Evolutionary conservation across 139 green algal genomes (phyloP), one percentile per base, ranked within the genome.

Genomic region (Chlamydomonas asymmetrica): DNA sequence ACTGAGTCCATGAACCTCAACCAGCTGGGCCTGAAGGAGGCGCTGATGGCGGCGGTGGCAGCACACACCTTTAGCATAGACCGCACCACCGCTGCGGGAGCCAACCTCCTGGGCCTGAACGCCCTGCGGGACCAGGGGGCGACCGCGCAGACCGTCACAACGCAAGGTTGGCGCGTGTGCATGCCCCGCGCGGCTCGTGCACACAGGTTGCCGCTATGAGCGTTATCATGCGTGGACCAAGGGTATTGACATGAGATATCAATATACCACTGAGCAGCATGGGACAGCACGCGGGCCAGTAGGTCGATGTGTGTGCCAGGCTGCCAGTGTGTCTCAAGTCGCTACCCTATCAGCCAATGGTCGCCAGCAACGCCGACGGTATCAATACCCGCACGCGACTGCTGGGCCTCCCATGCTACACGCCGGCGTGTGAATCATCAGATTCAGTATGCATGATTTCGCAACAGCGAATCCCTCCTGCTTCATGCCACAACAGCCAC

Each of bases 1-100:
- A 43, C 49, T 5, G 78, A 68, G 2, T 49, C 45, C 34, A 63
- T 79, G 62, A 83, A 79, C 71, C 34, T 79, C 34, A 83, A 79
- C 71, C 63, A 75, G 78, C 40, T 79, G 8, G 72, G 66, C 35
- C 8, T 79, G 20, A 71, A 75, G 41, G 8, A 75, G 70, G 48
- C 71, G 52, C 63, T 83, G 29, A 63, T 75, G 38, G 52, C 78
- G 2, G 63, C 78, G 10, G 62, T 35, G 2, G 71, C 71, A 13
- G 70, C 78, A 27, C 72, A 70, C 37, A 57, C 76, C 41, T 63
- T 72, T 29, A 38, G 34, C 8, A 25, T 43, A 5, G 35, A 59
- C 5, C 40, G 70, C 63, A 40, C 70, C 40, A 2, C 23, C 54
- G 54, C 31, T 68, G 59, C 34, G 54, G 37, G 45, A 45, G 35